phyloP scores from a whole-genome alignment of 116 monocot genomes.

The Iris pallida region DNA sequence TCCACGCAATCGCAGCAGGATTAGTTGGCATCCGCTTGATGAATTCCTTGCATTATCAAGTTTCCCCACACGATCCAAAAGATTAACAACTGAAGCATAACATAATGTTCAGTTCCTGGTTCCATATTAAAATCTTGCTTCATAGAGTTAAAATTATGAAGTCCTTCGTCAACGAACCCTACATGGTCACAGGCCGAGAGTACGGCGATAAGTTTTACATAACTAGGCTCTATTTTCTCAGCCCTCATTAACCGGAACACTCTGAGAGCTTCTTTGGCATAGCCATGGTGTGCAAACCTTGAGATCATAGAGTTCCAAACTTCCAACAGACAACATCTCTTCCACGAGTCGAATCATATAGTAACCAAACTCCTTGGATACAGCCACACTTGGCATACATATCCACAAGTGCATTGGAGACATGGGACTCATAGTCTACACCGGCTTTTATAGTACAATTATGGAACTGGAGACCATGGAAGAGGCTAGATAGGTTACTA shows the following conservation, averaged over 20 bases:
- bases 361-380: slow-evolving; percentile 42
- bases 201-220: slow-evolving; percentile 62
- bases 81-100: slow-evolving; percentile 61
- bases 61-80: slow-evolving; percentile 59
- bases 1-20: slow-evolving; percentile 55
- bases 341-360: slow-evolving; percentile 30
- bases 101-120: slow-evolving; percentile 68
- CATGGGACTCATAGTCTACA: slow-evolving; percentile 42
- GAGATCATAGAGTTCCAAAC: slow-evolving; percentile 94
- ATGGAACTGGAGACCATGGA: slow-evolving; percentile 64
- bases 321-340: slow-evolving; percentile 64
- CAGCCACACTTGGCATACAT: slow-evolving; percentile 91
- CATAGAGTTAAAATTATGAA: slow-evolving; percentile 51
- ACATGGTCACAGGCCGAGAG: slow-evolving; percentile 69
- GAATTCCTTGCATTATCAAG: slow-evolving; percentile 55
- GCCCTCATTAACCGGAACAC: slow-evolving; percentile 48
- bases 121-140: slow-evolving; percentile 36
- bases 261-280: slow-evolving; percentile 53
- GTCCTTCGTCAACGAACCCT: slow-evolving; percentile 62
- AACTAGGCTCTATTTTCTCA: slow-evolving; percentile 40
- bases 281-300: slow-evolving; percentile 70
- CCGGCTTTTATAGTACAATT: slow-evolving; percentile 61
- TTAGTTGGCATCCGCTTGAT: slow-evolving; percentile 52
- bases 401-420: slow-evolving; percentile 74
- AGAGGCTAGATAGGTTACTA: slow-evolving; percentile 47